Conservation (phyloP, 148 eudicot species). For the Fallopia convolvulus region DNA sequence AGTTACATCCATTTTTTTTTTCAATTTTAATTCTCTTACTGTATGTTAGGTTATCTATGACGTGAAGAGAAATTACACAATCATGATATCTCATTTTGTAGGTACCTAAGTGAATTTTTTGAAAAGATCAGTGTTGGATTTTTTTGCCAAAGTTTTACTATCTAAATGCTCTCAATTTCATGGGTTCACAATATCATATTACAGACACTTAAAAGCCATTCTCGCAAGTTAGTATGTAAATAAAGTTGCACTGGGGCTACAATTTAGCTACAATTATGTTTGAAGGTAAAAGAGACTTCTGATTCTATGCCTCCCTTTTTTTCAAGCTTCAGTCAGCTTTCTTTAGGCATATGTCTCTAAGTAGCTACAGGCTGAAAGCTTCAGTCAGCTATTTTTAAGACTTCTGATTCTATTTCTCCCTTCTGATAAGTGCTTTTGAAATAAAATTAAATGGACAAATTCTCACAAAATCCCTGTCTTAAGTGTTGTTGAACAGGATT, state of each 20-base stretch:
- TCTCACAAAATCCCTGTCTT: background rate
- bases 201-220: background rate
- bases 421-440: background rate
- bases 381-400: too few species aligned
- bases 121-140: too few species aligned
- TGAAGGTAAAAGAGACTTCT: background rate
- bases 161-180: background rate
- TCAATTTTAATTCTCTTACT: background rate
- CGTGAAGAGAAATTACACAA: background rate
- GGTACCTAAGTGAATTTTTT: too few species aligned
- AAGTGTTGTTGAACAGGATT: background rate
- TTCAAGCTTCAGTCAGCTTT: background rate
- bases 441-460: background rate
- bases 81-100: background rate
- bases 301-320: background rate
- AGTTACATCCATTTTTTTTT: background rate
- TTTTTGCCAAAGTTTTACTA: background rate
- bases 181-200: background rate
- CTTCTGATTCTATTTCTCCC: too few species aligned
- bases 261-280: background rate
- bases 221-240: background rate
- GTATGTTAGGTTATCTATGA: background rate
- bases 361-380: too few species aligned
- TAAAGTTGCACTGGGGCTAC: background rate
- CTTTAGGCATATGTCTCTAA: background rate